Percentiles rank a stretch among this genome's conserved stretches.
phyloP scores from a whole-genome alignment of 345 rosid genomes.

The Durio zibethinus region DNA sequence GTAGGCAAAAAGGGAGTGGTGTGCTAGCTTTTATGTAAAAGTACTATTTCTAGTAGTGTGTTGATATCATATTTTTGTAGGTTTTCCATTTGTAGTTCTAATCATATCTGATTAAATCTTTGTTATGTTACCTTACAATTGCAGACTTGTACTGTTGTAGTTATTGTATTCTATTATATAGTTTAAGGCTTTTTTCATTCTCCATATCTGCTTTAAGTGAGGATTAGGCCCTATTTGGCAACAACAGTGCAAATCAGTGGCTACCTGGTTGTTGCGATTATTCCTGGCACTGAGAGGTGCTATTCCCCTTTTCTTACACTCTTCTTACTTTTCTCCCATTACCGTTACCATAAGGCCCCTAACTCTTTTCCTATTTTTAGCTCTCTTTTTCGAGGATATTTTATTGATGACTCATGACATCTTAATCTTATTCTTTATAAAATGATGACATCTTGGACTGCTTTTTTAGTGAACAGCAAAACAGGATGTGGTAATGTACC shows the following conservation, averaged over 20 bases:
- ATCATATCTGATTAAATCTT: not conserved
- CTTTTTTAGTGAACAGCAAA: not conserved
- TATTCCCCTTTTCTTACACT: slow-evolving; percentile 12
- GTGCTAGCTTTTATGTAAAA: not conserved
- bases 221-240: not conserved
- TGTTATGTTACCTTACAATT: not conserved
- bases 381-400: too few relatives aligned
- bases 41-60: not conserved
- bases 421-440: too few relatives aligned
- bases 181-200: too few relatives aligned
- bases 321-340: not conserved
- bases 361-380: not conserved
- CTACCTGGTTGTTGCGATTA: not conserved
- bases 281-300: not conserved
- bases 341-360: too few relatives aligned
- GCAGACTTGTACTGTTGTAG: too few relatives aligned
- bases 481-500: not conserved
- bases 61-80: not conserved
- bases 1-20: not conserved
- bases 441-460: not conserved
- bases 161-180: too few relatives aligned
- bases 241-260: not conserved
- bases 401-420: too few relatives aligned
- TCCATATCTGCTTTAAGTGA: slow-evolving; percentile 5
- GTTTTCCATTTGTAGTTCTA: not conserved